Percentiles rank a stretch among this genome's conserved stretches.
Evolutionary conservation across 2,329 filamentous ascomycete species (phyloP).

Genomic region (Penicillium rolfsii): DNA sequence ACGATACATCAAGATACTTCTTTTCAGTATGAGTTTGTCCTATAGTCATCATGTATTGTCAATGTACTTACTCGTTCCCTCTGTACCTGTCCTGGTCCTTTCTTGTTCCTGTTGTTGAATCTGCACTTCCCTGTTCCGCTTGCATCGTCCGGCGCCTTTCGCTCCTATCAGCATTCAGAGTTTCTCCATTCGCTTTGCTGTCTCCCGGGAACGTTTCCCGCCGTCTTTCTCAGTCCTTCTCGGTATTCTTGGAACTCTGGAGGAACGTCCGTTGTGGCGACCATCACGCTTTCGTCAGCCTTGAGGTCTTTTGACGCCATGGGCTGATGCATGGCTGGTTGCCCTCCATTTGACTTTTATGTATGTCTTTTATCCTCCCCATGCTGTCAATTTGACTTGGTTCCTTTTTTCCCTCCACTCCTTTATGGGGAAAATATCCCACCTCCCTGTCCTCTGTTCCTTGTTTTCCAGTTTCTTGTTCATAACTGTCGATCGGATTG

Average conservation of each 20-base stretch:
- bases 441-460: slow-evolving; percentile 12
- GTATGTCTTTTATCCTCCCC: slow-evolving; percentile 20
- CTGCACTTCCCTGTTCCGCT: slow-evolving; percentile 19
- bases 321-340: slow-evolving; percentile 25
- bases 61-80: not conserved
- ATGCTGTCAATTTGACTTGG: slow-evolving; percentile 19
- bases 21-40: not conserved
- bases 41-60: not conserved
- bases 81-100: not conserved
- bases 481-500: slow-evolving; percentile 11
- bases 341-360: slow-evolving; percentile 28
- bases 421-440: slow-evolving; percentile 4
- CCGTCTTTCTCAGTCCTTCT: not conserved
- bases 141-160: slow-evolving; percentile 14
- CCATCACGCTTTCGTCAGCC: slow-evolving; percentile 32
- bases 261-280: slow-evolving; percentile 7
- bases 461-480: slow-evolving; percentile 12
- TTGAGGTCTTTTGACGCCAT: slow-evolving; percentile 14
- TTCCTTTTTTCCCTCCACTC: slow-evolving; percentile 5
- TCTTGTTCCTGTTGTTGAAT: not conserved
- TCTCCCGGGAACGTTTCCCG: slow-evolving; percentile 1
- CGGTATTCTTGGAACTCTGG: not conserved
- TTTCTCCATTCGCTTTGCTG: not conserved
- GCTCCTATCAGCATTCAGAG: slow-evolving; percentile 3
- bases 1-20: not conserved